Conservation (phyloP, 2,329 filamentous ascomycete genomes). For the Neophaeococcomyces mojaviensis region DNA sequence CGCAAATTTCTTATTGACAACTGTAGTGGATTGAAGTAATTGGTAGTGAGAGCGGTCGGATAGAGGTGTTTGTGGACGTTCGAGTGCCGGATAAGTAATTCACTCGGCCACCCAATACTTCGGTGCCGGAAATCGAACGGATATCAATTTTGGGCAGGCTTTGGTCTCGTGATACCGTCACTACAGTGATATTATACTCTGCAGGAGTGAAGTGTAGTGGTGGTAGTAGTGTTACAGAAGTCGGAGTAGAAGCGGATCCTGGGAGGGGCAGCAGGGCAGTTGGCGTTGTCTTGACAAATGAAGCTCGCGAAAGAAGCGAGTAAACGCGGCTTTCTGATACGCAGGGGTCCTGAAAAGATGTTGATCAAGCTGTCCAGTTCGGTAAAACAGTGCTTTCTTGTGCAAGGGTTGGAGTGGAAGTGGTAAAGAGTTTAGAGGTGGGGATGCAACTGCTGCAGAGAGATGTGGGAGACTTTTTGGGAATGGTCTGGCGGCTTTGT, state of each 20-base stretch:
- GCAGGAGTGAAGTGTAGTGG: neutral
- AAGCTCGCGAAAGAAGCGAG: neutral
- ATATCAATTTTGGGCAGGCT: neutral
- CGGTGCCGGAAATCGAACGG: no score
- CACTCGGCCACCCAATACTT: no score
- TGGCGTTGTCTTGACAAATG: neutral
- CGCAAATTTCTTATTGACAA: neutral
- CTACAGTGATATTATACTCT: neutral
- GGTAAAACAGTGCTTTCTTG: neutral
- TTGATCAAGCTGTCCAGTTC: neutral
- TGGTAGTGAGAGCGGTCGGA: neutral
- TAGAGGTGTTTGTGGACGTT: neutral
- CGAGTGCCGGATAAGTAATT: no score
- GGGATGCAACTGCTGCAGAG: conserved; percentile 1
- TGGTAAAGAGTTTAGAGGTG: conserved; percentile 1
- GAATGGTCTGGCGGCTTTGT: neutral
- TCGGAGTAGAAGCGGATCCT: neutral
- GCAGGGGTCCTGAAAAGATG: neutral
- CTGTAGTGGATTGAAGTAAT: neutral
- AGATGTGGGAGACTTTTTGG: neutral
- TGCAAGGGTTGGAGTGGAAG: conserved; percentile 6
- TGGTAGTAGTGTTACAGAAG: neutral
- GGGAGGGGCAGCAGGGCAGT: conserved; percentile 1
- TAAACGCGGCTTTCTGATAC: conserved; percentile 1
- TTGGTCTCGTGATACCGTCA: neutral